Conservation (phyloP, 1,284 basidiomycete species). For the Sanguinoderma infundibulare region DNA sequence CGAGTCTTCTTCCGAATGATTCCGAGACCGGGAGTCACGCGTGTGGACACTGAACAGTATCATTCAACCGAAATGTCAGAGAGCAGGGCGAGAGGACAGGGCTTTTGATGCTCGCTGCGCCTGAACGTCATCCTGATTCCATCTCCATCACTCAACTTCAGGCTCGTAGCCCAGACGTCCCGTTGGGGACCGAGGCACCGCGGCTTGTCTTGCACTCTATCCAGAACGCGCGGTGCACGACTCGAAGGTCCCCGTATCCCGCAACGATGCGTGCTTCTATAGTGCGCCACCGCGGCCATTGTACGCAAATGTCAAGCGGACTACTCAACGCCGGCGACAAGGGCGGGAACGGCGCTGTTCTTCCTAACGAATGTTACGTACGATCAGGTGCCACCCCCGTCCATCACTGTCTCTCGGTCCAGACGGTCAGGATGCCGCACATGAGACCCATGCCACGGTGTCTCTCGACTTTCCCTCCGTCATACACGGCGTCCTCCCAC, state of each 20-base stretch:
- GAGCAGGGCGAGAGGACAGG: too few species aligned
- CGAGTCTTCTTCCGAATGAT: too few species aligned
- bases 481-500: not conserved
- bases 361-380: not conserved
- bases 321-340: not conserved
- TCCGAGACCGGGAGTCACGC: too few species aligned
- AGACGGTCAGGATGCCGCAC: not conserved
- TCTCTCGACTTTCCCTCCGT: not conserved
- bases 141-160: not conserved
- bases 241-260: not conserved
- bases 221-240: not conserved
- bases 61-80: too few species aligned
- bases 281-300: not conserved
- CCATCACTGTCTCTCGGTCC: not conserved
- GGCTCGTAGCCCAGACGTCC: not conserved
- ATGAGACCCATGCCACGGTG: not conserved
- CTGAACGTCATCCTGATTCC: not conserved
- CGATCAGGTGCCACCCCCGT: not conserved
- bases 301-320: not conserved
- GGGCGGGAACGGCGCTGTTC: not conserved
- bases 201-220: too few species aligned
- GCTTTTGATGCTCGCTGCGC: too few species aligned
- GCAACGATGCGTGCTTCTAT: not conserved
- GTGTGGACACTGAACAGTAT: too few species aligned
- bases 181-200: too few species aligned